Evolutionary conservation across 2,329 filamentous ascomycete genomes (phyloP).

Genomic region (Aspergillus puulaauensis): DNA sequence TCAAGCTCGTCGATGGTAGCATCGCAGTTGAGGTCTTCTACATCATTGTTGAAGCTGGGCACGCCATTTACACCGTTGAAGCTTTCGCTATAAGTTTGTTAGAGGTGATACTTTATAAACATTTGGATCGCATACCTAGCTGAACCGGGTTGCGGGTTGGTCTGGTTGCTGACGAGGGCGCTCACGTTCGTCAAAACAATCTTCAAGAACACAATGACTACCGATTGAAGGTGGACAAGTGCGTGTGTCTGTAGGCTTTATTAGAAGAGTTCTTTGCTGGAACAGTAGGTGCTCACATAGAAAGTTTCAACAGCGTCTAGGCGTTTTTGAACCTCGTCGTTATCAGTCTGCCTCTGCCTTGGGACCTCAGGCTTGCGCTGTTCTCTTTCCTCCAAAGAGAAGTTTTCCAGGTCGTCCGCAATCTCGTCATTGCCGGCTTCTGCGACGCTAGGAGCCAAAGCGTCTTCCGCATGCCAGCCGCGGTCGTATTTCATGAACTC

Average conservation of each 20-base stretch:
- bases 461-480: constrained; percentile 69
- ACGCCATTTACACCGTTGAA: constrained; percentile 28
- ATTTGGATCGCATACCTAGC: constrained; percentile 44
- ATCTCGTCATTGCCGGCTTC: constrained; percentile 44
- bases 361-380: constrained; percentile 14
- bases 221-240: constrained; percentile 82
- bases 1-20: constrained; percentile 72
- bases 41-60: constrained; percentile 16
- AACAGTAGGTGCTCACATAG: constrained; percentile 64
- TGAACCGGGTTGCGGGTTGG: constrained; percentile 46
- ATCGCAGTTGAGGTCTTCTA: constrained; percentile 31
- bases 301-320: constrained; percentile 75
- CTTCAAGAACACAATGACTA: constrained; percentile 90
- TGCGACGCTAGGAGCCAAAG: constrained; percentile 29
- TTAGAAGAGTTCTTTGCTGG: not conserved
- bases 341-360: constrained; percentile 31
- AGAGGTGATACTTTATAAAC: not conserved
- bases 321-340: constrained; percentile 50
- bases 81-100: constrained; percentile 21
- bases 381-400: constrained; percentile 20
- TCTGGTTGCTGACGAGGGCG: constrained; percentile 69
- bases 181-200: constrained; percentile 85
- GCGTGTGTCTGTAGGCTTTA: constrained; percentile 59
- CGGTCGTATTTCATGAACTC: constrained; percentile 88
- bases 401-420: constrained; percentile 28